phyloP scores from a whole-genome alignment of 2,329 filamentous ascomycete genomes.

The Macrophomina tecta region DNA sequence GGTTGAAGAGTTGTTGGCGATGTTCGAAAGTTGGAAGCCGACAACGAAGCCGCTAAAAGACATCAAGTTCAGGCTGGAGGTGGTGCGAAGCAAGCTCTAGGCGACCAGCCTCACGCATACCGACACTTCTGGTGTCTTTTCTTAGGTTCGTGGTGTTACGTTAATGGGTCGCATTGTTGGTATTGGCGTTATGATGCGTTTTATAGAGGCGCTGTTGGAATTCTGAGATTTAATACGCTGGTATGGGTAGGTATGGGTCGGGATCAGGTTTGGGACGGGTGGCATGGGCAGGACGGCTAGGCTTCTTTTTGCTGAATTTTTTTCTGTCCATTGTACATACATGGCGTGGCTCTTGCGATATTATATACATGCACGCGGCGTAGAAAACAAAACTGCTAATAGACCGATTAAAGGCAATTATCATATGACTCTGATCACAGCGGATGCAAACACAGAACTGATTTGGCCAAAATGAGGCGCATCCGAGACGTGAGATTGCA shows the following conservation, averaged over 20 bases:
- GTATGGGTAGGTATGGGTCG: background rate
- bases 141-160: background rate
- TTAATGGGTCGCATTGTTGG: background rate
- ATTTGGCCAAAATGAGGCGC: no score
- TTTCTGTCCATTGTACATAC: background rate
- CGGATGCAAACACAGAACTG: no score
- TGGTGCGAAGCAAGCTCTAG: conserved; percentile 80
- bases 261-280: background rate
- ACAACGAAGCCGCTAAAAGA: conserved; percentile 90
- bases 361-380: conserved; percentile 8
- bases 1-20: conserved; percentile 76
- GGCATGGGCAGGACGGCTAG: background rate
- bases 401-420: background rate
- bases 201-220: background rate
- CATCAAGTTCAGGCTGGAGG: conserved; percentile 92
- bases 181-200: conserved; percentile 4
- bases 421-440: background rate
- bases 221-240: background rate
- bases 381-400: conserved; percentile 14
- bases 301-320: no score
- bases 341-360: conserved; percentile 4
- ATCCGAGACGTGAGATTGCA: no score
- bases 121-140: background rate
- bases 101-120: background rate
- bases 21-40: conserved; percentile 95